Evolutionary conservation across 2,329 filamentous ascomycete genomes (phyloP).

Genomic region (Pseudocercospora macadamiae): DNA sequence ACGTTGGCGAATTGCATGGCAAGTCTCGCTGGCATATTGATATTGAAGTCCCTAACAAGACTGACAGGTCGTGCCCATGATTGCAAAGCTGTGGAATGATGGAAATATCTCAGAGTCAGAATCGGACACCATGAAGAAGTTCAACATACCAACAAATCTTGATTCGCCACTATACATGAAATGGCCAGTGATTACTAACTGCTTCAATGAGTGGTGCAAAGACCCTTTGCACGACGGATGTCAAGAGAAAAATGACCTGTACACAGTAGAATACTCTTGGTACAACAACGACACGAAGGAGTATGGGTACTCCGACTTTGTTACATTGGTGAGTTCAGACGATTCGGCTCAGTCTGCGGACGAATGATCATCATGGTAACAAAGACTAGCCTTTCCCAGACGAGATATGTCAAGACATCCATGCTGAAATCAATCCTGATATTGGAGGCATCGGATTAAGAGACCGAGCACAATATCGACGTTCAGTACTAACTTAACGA

Average conservation of each 20-base stretch:
- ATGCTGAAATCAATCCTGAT: conserved; percentile 22
- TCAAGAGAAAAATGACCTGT: neutral
- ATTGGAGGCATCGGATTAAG: conserved; percentile 23
- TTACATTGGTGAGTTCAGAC: neutral
- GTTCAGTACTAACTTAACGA: neutral
- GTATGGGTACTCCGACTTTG: neutral
- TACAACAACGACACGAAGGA: neutral
- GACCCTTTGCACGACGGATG: neutral
- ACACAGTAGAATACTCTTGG: neutral
- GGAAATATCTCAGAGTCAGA: neutral
- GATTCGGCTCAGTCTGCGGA: neutral
- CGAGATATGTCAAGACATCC: conserved; percentile 11
- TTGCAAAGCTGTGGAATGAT: neutral
- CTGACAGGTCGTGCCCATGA: neutral
- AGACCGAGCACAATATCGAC: neutral
- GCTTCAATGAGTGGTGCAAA: neutral
- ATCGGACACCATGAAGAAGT: neutral
- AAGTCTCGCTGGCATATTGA: neutral
- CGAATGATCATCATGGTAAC: neutral
- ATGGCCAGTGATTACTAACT: neutral
- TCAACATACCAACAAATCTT: neutral
- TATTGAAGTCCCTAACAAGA: too few species aligned
- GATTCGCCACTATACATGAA: neutral
- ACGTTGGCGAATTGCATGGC: neutral
- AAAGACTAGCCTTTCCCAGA: neutral